Base-by-base conservation (phyloP, 495 filamentous ascomycete genomes). In the Usnea hakonensis region DNA sequence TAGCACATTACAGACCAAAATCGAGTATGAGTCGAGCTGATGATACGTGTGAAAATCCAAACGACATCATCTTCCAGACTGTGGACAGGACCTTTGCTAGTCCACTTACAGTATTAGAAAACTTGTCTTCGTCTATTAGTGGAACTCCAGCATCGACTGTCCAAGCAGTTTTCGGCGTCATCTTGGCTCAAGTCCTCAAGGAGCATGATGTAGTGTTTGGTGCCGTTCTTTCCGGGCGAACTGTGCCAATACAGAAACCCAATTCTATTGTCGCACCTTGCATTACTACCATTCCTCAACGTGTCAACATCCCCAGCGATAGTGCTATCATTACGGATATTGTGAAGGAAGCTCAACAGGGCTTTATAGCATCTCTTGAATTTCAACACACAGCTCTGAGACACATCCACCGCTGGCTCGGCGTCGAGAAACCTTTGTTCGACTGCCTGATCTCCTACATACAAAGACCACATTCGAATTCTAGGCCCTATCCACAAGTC, bases 211-310 rank as follows among this genome's bases (percentile, higher is more conserved):
- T 76, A 9, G 71, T 74, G 3, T 80, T 78, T 60, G 79, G 79
- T 0, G 68, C 75, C 48, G 71, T 80, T 23, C 73, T 76, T 9
- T 80, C 77, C 13, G 78, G 79, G 13, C 71, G 79, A 26, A 72
- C 74, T 14, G 69, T 80, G 8, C 76, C 79, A 21, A 69, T 77
- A 23, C 78, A 87, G 28, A 78, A 79, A 5, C 78, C 93, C 33
- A 82, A 90, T 16, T 77, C 83, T 7, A 83, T 96, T 11, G 81
- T 95, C 26, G 86, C 88, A 2, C 92, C 92, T 2, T 90, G 90
- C 69, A 94, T 96, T 74, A 95, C 93, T 63, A 96, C 92, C 0
- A 77, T 96, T 26, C 90, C 92, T 1, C 73, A 90, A n/a, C 80
- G 91, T 23, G 76, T 77, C 60, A 65, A 65, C 38, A 7, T 60